Base-by-base conservation (phyloP, 1,284 basidiomycete species). In the Ustilago esculenta region DNA sequence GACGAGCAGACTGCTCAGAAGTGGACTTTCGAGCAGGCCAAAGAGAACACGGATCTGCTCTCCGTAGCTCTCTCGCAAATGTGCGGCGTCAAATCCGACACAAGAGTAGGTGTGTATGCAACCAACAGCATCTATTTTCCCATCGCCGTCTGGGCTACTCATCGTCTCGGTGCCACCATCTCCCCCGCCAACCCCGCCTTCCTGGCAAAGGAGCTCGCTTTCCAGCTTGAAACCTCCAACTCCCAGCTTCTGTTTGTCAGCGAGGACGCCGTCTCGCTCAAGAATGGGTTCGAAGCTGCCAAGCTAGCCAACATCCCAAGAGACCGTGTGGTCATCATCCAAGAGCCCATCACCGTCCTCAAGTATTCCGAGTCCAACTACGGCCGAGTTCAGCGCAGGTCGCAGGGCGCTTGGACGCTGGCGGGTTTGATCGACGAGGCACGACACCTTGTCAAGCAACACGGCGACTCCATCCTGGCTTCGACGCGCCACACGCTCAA, bases 131-230 rank as follows among this genome's bases (percentile, higher is more conserved):
- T 77, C 46, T 90, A 91, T 78, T 92, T 91, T 65, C 87, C 88
- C 0, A 84, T 88, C 9, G 84, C 84, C 2, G 83, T 92, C 11
- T 92, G 91, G 90, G 92, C 90, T 1, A 82, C 85, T 1, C 90
- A 92, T 69, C 86, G 87, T 36, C 82, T 91, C 12, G 90, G 91
- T 11, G 91, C 85, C 3, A 86, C 89, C 47, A 84, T 90, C 80
- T 89, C 89, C 85, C 87, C 85, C 17, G 87, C 87, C 1, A 92
- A 92, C 74, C 90, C 90, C 0, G 84, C 87, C 7, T 92, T 89
- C 77, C 86, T 86, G 5, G 82, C 82, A 6, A 85, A 86, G n/a
- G 91, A 92, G 75, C 85, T 92, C 4, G 64, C 52, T 5, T 75
- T 77, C 39, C 81, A 82, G 52, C 39, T 82, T 6, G 83, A 85